phyloP scores from a whole-genome alignment of 2,329 filamentous ascomycete genomes.

The Aspergillus puulaauensis region DNA sequence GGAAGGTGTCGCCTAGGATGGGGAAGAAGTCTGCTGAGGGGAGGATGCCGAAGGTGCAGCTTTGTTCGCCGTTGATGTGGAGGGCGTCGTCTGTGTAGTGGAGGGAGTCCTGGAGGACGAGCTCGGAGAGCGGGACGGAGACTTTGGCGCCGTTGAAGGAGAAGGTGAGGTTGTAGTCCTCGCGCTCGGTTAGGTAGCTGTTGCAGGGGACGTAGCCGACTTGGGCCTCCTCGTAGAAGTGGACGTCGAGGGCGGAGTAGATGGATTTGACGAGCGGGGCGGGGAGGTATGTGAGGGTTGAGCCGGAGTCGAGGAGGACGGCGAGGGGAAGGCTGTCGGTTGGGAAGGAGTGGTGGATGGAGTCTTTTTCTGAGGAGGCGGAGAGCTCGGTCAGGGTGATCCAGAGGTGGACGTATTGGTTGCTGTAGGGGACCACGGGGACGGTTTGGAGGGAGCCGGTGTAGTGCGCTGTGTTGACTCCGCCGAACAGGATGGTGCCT shows the following conservation, averaged over 20 bases:
- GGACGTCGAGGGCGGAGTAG: conserved; percentile 57
- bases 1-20: conserved; percentile 72
- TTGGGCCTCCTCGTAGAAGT: conserved; percentile 48
- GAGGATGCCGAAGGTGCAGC: conserved; percentile 68
- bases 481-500: conserved; percentile 70
- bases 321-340: conserved; percentile 48
- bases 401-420: conserved; percentile 59
- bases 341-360: conserved; percentile 14
- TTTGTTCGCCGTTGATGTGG: conserved; percentile 32
- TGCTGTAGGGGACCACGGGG: conserved; percentile 56
- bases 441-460: conserved; percentile 61
- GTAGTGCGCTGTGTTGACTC: conserved; percentile 66
- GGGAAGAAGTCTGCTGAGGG: conserved; percentile 57
- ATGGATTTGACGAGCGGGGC: conserved; percentile 49
- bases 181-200: conserved; percentile 47
- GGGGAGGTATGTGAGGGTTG: conserved; percentile 67
- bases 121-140: conserved; percentile 55
- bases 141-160: conserved; percentile 55
- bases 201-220: conserved; percentile 52
- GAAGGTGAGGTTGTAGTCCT: conserved; percentile 52
- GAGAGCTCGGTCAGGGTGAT: conserved; percentile 63
- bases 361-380: conserved; percentile 27
- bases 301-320: conserved; percentile 71
- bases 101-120: conserved; percentile 59
- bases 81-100: neutral